Conservation (phyloP, 1,139 yeast genomes). For the Lodderomyces jiufengensis region DNA sequence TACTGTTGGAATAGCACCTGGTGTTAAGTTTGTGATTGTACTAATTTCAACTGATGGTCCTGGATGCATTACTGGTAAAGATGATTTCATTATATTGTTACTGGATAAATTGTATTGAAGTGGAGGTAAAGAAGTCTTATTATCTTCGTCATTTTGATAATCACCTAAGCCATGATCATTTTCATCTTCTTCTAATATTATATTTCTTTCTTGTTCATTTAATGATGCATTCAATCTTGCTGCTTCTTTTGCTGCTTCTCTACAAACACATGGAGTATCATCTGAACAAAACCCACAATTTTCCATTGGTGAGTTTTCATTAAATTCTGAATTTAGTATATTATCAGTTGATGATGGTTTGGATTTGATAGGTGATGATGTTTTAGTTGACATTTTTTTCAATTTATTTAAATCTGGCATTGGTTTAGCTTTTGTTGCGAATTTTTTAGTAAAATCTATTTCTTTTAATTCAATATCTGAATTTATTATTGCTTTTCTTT, state of each 20-base stretch:
- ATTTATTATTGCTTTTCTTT: constrained; percentile 17
- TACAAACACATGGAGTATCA: constrained; percentile 88
- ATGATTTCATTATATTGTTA: constrained; percentile 25
- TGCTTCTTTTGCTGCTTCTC: constrained; percentile 71
- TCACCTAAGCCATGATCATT: background rate
- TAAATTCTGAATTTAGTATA: constrained; percentile 18
- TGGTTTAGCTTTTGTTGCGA: constrained; percentile 27
- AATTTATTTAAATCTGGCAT: constrained; percentile 40
- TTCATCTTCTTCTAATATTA: constrained; percentile 3
- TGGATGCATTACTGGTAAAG: constrained; percentile 63
- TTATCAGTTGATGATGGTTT: constrained; percentile 2
- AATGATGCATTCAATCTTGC: constrained; percentile 34
- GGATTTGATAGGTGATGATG: constrained; percentile 2
- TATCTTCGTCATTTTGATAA: constrained; percentile 18
- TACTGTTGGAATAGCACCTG: constrained; percentile 41
- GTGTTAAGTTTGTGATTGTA: constrained; percentile 41
- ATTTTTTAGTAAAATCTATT: constrained; percentile 53
- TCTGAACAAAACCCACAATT: constrained; percentile 93
- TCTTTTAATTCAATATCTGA: constrained; percentile 25
- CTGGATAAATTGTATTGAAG: constrained; percentile 21
- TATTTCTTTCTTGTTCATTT: constrained; percentile 13
- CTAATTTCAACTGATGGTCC: constrained; percentile 58
- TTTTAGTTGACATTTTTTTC: constrained; percentile 9
- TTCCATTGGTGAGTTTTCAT: constrained; percentile 57
- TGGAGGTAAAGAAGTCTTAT: constrained; percentile 33